Conservation (phyloP, 345 rosid genomes). For the Rhodomyrtus tomentosa region DNA sequence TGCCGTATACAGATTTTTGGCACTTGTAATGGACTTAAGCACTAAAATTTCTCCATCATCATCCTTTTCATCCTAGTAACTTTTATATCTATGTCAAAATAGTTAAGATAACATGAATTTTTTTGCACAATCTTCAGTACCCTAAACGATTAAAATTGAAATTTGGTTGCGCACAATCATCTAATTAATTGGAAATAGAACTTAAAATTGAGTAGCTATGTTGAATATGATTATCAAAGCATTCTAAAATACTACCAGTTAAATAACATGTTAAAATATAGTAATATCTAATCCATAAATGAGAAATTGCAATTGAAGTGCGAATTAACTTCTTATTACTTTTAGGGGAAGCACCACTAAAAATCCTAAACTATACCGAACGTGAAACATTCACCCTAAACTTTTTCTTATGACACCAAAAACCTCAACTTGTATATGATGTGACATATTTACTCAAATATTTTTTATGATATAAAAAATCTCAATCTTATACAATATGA, state of each 20-base stretch:
- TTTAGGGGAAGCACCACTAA: background rate
- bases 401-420: too few relatives aligned
- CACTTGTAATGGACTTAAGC: too few relatives aligned
- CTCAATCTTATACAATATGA: too few relatives aligned
- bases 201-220: background rate
- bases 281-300: background rate
- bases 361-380: too few relatives aligned
- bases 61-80: background rate
- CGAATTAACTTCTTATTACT: background rate
- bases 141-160: background rate
- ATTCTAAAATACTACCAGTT: background rate
- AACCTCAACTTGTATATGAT: too few relatives aligned
- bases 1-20: too few relatives aligned
- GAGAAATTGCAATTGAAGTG: background rate
- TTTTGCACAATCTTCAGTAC: background rate
- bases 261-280: background rate
- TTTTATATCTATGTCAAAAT: background rate
- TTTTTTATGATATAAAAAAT: too few relatives aligned
- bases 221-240: background rate
- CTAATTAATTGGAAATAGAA: too few relatives aligned
- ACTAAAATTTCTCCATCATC: background rate
- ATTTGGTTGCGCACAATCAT: too few relatives aligned
- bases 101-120: background rate
- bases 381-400: too few relatives aligned
- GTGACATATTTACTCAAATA: too few relatives aligned